Evolutionary conservation across 176 grass and related monocot species (phyloP), one percentile per base, ranked within the genome.

Genomic region (Elaeis guineensis): DNA sequence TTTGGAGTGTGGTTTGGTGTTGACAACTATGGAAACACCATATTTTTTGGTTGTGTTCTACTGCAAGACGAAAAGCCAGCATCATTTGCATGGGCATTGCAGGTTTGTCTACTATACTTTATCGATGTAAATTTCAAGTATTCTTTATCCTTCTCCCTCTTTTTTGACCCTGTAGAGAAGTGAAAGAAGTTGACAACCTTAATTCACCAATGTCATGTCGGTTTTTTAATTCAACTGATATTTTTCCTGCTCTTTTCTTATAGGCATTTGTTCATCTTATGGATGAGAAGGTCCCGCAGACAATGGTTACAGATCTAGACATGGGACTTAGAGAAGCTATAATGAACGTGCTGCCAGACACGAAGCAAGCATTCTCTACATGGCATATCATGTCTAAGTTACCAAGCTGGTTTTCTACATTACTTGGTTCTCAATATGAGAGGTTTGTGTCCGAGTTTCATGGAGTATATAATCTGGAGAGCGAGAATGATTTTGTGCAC

Each of bases 221-320:
- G 14, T 44, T 44, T 23, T 17, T 11, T 59, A 17, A 22, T 22
- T 50, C 19, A 55, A 6, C 71, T 55, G 44, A 51, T 66, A 44
- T 69, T 23, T 54, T 6, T 54, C 54, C 22, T 72, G 25, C 52
- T 50, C 19, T 78, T 21, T 59, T 54, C 51, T 17, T 49, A 2
- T 52, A 83, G 80, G 68, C 80, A 21, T 78, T 83, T 50, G 32
- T 83, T 18, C 63, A 39, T 16, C 32, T 83, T 20, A 83, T 83
- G 80, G 80, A 83, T 53, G 80, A 75, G 32, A 83, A 77, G 52
- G 69, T 29, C 62, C 80, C 80, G 3, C 69, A 78, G 70, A 83
- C 80, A 51, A 58, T 83, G 19, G 51, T 83, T 16, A 83, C 80
- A 19, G 80, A 83, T 67, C 52, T 78, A 20, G 62, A 70, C 67